Conservation (phyloP, 148 eudicot genomes). For the Nepenthes mirabilis region DNA sequence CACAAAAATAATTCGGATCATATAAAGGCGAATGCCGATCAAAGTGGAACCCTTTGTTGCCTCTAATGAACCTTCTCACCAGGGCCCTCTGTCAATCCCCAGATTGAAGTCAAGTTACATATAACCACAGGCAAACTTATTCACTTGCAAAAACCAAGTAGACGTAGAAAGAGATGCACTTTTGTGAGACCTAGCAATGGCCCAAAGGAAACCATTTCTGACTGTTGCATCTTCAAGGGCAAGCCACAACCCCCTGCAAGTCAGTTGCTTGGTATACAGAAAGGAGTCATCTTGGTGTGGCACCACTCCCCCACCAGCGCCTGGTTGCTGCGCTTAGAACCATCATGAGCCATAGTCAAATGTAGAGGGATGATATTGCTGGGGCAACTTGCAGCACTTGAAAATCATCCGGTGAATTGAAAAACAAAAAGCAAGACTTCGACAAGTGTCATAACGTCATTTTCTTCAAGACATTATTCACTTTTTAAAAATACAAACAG, state of each 20-base stretch:
- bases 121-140: neutral
- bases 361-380: neutral
- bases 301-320: conserved; percentile 96
- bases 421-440: too few relatives aligned
- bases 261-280: conserved; percentile 75
- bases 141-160: neutral
- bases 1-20: conserved; percentile 65
- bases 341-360: neutral
- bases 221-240: conserved; percentile 88
- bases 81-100: conserved; percentile 47
- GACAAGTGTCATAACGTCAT: too few relatives aligned
- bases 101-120: neutral
- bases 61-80: conserved; percentile 81
- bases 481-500: too few relatives aligned
- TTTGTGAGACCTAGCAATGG: conserved; percentile 93
- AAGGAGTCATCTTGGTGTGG: conserved; percentile 97
- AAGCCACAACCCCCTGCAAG: conserved; percentile 96
- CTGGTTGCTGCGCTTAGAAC: conserved; percentile 71
- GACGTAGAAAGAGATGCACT: conserved; percentile 19
- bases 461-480: too few relatives aligned
- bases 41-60: conserved; percentile 71
- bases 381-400: too few relatives aligned
- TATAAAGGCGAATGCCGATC: conserved; percentile 70
- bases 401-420: too few relatives aligned
- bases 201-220: conserved; percentile 90